These are phyloP conservation scores for Melampsora larici-populina DNA, from an alignment of 1,284 basidiomycete genomes.

Conservation along the genomic window DNA sequence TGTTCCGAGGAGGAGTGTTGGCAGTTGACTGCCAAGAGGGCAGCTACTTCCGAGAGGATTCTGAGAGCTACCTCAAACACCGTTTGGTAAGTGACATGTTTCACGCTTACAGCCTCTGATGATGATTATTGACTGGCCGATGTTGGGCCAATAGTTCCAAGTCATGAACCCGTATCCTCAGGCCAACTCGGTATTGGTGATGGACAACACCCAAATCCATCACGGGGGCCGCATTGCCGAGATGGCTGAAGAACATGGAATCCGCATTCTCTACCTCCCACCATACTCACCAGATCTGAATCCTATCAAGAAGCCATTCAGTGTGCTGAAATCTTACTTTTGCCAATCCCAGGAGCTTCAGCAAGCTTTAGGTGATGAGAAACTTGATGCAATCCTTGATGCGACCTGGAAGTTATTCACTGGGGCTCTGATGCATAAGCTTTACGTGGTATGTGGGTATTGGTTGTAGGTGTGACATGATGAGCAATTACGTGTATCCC, in stretches of 20 bases:
- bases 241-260: too few species aligned
- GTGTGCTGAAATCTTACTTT: background rate
- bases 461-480: background rate
- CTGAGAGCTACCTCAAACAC: background rate
- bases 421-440: background rate
- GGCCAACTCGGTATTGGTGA: background rate
- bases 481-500: too few species aligned
- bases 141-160: background rate
- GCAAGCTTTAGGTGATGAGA: background rate
- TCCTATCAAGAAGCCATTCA: constrained; percentile 19
- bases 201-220: background rate
- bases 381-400: background rate
- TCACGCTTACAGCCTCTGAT: too few species aligned
- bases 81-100: background rate
- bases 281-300: constrained; percentile 14
- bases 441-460: background rate
- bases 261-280: background rate
- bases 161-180: background rate
- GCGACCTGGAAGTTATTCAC: background rate
- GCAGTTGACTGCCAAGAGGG: background rate
- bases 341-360: background rate
- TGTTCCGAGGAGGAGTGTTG: background rate
- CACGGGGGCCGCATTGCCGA: too few species aligned
- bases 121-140: too few species aligned
- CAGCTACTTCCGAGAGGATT: background rate